Percentiles rank a stretch among this genome's conserved stretches.
These are phyloP conservation scores for Myxozyma sirexii DNA, from an alignment of 805 yeast species.

Conservation along the genomic window DNA sequence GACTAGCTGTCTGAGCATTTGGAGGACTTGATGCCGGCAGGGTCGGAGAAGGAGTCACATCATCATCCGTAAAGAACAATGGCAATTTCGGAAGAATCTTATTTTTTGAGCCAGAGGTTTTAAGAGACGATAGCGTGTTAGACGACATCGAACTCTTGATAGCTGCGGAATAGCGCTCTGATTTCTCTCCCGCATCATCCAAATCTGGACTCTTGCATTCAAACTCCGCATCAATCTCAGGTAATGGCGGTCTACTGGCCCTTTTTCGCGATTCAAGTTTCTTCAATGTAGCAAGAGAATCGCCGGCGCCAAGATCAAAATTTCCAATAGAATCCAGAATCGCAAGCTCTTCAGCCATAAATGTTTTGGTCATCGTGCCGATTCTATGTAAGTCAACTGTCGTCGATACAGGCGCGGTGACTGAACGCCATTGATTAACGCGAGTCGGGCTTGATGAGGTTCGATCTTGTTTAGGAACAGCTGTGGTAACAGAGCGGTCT, in stretches of 20 bases:
- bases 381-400: background rate
- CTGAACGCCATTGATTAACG: constrained; percentile 1
- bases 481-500: background rate
- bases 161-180: background rate
- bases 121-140: background rate
- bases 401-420: background rate
- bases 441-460: background rate
- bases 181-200: background rate
- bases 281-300: background rate
- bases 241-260: background rate
- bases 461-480: background rate
- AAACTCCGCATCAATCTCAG: background rate
- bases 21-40: background rate
- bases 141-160: background rate
- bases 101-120: background rate
- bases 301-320: constrained; percentile 8
- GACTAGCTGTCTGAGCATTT: background rate
- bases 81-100: constrained; percentile 3
- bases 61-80: background rate
- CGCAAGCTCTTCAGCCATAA: constrained; percentile 17
- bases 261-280: background rate
- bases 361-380: constrained; percentile 8
- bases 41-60: background rate
- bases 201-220: background rate
- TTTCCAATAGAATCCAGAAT: constrained; percentile 18